phyloP scores from a whole-genome alignment of 257 asterid genomes.

The Forsythia viridissima region DNA sequence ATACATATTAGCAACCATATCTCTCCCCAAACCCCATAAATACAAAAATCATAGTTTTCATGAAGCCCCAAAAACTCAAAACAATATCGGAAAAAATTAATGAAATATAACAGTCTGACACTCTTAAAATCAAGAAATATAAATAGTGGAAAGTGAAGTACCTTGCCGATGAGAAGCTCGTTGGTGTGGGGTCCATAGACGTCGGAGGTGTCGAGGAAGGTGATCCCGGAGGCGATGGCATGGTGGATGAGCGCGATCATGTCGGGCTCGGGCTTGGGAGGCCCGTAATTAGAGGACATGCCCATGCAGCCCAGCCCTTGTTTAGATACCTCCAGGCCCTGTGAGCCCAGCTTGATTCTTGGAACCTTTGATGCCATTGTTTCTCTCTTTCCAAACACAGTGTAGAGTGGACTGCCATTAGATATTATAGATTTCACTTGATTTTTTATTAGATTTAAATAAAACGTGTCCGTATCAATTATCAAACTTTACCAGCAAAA shows the following conservation, averaged over 20 bases:
- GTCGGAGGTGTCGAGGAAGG: conserved; percentile 39
- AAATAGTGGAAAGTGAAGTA: background rate
- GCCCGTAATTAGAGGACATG: conserved; percentile 35
- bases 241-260: conserved; percentile 40
- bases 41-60: no score
- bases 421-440: no score
- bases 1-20: background rate
- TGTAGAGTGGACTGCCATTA: no score
- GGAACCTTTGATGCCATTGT: background rate
- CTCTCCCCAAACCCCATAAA: background rate
- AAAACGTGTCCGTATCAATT: no score
- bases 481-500: no score
- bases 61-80: no score
- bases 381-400: no score
- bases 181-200: conserved; percentile 36
- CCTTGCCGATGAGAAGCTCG: conserved; percentile 42
- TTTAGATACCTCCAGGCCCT: conserved; percentile 36
- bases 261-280: conserved; percentile 38
- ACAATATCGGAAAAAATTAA: no score
- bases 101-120: no score
- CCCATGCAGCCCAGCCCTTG: conserved; percentile 44
- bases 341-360: conserved; percentile 31
- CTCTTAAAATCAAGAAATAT: background rate
- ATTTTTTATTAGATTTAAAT: no score
- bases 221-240: conserved; percentile 37